Conservation (phyloP, 345 rosid genomes). For the Populus ilicifolia region DNA sequence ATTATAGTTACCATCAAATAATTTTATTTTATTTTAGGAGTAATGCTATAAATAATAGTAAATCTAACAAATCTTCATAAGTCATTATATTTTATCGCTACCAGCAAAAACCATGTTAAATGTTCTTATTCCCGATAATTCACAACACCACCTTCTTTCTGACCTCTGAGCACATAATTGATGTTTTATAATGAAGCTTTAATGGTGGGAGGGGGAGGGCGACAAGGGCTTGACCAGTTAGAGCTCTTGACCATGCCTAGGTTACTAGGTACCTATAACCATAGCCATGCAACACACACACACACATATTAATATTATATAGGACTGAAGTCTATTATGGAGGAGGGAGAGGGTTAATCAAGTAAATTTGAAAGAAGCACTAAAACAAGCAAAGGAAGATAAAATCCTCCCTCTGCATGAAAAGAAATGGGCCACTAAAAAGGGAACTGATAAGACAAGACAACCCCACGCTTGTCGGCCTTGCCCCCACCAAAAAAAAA, state of each 20-base stretch:
- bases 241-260: neutral
- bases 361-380: neutral
- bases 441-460: constrained; percentile 35
- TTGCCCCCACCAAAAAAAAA: constrained; percentile 3
- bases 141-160: neutral
- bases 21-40: too few species aligned
- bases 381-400: neutral
- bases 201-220: neutral
- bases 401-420: neutral
- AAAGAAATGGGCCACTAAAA: constrained; percentile 11
- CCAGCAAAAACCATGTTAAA: neutral
- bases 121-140: neutral
- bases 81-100: neutral
- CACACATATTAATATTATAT: too few species aligned
- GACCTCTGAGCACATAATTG: too few species aligned
- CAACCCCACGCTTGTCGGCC: constrained; percentile 46
- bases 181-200: too few species aligned
- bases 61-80: too few species aligned
- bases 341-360: neutral
- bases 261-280: neutral
- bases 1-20: neutral
- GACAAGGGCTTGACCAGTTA: neutral
- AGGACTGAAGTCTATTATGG: neutral
- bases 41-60: too few species aligned
- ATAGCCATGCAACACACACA: neutral